These are phyloP conservation scores for Euptelea pleiosperma DNA, from an alignment of 164 flowering plant genomes.

Conservation along the genomic window DNA sequence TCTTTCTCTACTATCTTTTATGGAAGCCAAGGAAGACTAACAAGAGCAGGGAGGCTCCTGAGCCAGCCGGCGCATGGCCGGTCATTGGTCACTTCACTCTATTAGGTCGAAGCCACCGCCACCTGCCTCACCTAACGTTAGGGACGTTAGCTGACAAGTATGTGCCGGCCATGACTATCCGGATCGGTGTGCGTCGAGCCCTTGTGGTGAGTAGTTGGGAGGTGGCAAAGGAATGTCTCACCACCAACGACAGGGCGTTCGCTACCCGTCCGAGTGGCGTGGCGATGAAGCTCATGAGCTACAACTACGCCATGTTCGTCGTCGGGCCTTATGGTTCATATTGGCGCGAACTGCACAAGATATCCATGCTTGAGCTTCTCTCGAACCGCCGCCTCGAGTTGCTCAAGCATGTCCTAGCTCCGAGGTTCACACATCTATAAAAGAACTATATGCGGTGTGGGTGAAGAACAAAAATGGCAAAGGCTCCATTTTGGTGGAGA, in stretches of 20 bases:
- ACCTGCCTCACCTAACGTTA: too few species aligned
- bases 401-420: conserved; percentile 13
- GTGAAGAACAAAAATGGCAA: background rate
- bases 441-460: conserved; percentile 12
- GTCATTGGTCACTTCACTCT: too few species aligned
- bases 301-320: conserved; percentile 20
- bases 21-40: too few species aligned
- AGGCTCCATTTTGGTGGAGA: conserved; percentile 14
- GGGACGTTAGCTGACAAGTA: too few species aligned
- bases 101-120: too few species aligned
- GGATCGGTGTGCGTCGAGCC: too few species aligned
- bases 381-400: conserved; percentile 16
- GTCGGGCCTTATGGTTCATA: conserved; percentile 27
- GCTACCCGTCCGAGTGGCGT: background rate
- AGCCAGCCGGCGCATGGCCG: too few species aligned
- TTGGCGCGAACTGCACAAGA: conserved; percentile 27
- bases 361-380: conserved; percentile 21
- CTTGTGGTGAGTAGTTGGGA: too few species aligned
- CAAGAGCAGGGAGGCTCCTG: too few species aligned
- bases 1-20: too few species aligned
- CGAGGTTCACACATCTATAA: conserved; percentile 14
- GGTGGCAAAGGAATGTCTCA: too few species aligned
- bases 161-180: too few species aligned
- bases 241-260: background rate
- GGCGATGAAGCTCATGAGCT: conserved; percentile 16